These are phyloP conservation scores for Narthecium ossifragum DNA, from an alignment of 106 monocot species.

Conservation along the genomic window DNA sequence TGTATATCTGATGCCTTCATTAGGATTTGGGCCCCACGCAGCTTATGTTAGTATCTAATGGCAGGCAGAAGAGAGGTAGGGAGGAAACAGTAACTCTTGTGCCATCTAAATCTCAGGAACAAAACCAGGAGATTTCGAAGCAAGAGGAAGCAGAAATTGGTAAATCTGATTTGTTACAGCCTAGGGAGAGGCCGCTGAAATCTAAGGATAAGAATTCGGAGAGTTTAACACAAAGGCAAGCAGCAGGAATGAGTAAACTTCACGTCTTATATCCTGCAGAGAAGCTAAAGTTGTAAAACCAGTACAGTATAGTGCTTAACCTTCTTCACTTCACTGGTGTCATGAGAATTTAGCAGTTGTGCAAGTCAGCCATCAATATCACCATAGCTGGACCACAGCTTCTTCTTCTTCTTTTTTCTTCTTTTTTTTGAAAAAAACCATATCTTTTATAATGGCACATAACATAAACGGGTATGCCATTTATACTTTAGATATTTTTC, in stretches of 20 bases:
- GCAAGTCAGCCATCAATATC: no score
- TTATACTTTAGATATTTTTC: no score
- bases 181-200: neutral
- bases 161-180: conserved; percentile 6
- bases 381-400: no score
- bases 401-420: no score
- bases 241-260: neutral
- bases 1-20: no score
- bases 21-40: no score
- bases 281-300: conserved; percentile 39
- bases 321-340: neutral
- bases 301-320: neutral
- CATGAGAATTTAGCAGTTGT: no score
- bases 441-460: no score
- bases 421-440: no score
- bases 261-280: conserved; percentile 23
- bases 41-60: no score
- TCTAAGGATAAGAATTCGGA: neutral
- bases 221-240: neutral
- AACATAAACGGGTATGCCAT: no score
- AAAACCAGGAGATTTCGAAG: conserved; percentile 1
- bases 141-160: conserved; percentile 9
- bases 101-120: neutral
- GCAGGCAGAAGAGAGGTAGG: conserved; percentile 22
- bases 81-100: conserved; percentile 7